Evolutionary conservation across 2,329 filamentous ascomycete species (phyloP).

Genomic region (Coniochaeta sp.): DNA sequence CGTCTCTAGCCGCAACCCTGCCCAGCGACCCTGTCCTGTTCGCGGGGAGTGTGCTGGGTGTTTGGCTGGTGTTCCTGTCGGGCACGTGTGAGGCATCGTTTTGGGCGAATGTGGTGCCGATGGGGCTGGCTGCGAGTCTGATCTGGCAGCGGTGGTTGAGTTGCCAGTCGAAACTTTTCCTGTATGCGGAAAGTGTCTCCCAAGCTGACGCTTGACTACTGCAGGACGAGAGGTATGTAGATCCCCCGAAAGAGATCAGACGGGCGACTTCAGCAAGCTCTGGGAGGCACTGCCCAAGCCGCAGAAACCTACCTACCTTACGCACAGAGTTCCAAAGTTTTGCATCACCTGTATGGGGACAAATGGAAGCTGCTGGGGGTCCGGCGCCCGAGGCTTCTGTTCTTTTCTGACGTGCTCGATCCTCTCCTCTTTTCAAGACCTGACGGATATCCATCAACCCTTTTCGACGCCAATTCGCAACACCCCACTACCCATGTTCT

Average conservation of each 20-base stretch:
- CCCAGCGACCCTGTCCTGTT: background rate
- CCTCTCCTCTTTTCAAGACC: background rate
- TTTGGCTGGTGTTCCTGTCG: too few relatives aligned
- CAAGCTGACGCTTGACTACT: background rate
- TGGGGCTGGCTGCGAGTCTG: background rate
- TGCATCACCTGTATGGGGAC: background rate
- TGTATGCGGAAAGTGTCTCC: too few relatives aligned
- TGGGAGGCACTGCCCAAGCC: background rate
- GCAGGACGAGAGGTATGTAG: background rate
- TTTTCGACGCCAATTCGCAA: background rate
- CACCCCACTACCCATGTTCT: background rate
- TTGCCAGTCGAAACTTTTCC: too few relatives aligned
- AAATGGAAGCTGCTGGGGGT: background rate
- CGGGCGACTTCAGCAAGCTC: background rate
- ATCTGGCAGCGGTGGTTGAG: background rate
- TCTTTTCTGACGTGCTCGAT: background rate
- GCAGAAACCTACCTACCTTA: background rate
- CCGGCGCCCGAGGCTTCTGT: background rate
- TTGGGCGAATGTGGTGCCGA: too few relatives aligned
- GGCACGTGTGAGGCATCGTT: too few relatives aligned
- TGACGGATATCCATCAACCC: background rate
- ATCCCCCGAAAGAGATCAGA: background rate
- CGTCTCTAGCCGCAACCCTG: background rate
- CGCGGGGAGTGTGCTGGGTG: background rate
- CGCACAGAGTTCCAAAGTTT: background rate